A percentile compares a stretch with the other conserved stretches of the same genome.
phyloP scores from a whole-genome alignment of 2,329 filamentous ascomycete species.

The Blumeriella jaapii region DNA sequence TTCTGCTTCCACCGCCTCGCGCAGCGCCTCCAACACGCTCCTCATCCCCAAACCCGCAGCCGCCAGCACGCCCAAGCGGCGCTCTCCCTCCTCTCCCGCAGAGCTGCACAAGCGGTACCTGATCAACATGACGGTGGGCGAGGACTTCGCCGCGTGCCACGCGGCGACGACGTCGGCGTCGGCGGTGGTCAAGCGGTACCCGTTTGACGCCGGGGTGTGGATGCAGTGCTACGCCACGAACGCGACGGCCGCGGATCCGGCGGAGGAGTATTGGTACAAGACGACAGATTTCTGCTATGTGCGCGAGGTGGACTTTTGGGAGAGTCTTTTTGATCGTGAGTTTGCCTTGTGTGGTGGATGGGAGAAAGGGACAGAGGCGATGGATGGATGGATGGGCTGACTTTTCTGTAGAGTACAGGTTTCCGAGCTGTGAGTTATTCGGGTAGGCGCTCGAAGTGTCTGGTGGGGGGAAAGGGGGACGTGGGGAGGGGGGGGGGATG shows the following conservation, averaged over 20 bases:
- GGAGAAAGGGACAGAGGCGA: background rate
- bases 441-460: too few species aligned
- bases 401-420: conserved; percentile 5
- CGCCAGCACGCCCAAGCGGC: too few species aligned
- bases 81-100: background rate
- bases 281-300: conserved; percentile 20
- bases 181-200: conserved; percentile 6
- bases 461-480: too few species aligned
- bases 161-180: background rate
- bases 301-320: conserved; percentile 13
- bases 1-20: background rate
- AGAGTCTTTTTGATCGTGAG: conserved; percentile 16
- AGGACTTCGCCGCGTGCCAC: conserved; percentile 15
- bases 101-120: conserved; percentile 10
- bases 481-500: too few species aligned
- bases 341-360: background rate
- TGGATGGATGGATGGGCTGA: too few species aligned
- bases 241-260: background rate
- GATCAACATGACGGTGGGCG: conserved; percentile 14
- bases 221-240: conserved; percentile 8
- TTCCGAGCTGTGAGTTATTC: conserved; percentile 4
- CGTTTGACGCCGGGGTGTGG: conserved; percentile 4
- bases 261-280: conserved; percentile 13
- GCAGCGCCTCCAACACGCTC: too few species aligned
- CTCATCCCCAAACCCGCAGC: background rate